phyloP scores from a whole-genome alignment of 2,329 filamentous ascomycete genomes.

The Colletotrichum kahawae region DNA sequence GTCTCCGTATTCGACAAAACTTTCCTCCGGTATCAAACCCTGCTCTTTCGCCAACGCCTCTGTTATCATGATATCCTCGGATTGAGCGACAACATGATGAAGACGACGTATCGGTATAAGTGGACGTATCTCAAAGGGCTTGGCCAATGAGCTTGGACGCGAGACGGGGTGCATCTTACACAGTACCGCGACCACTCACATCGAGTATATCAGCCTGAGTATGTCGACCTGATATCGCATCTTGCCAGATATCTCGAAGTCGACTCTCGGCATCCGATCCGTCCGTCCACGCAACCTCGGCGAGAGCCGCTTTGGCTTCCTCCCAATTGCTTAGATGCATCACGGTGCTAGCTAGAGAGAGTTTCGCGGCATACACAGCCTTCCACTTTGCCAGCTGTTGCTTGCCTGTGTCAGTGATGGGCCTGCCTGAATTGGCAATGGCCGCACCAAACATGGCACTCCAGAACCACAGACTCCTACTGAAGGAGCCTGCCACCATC shows the following conservation, averaged over 20 bases:
- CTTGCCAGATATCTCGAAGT: conserved; percentile 45
- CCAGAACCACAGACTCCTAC: conserved; percentile 50
- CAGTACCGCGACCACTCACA: neutral
- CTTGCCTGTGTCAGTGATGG: conserved; percentile 38
- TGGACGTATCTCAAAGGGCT: neutral
- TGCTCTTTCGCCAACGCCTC: too few relatives aligned
- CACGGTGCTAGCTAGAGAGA: conserved; percentile 42
- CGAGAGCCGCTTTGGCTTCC: conserved; percentile 38
- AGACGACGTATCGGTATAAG: neutral
- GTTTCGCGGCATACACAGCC: conserved; percentile 44
- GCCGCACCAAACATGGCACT: conserved; percentile 51
- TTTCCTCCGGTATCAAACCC: neutral
- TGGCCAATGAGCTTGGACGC: neutral
- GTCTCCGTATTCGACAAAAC: neutral
- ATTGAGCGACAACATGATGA: neutral
- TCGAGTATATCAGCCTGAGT: neutral
- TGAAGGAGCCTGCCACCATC: conserved; percentile 46
- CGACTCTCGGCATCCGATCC: conserved; percentile 44
- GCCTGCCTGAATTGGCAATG: conserved; percentile 41
- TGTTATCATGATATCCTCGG: neutral
- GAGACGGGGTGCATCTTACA: neutral
- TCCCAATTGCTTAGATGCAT: conserved; percentile 44
- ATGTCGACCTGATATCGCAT: conserved; percentile 34
- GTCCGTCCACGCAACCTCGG: conserved; percentile 44
- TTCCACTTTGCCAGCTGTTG: conserved; percentile 42